Evolutionary conservation across 805 yeast genomes (phyloP).

Genomic region (Priceomyces medius): DNA sequence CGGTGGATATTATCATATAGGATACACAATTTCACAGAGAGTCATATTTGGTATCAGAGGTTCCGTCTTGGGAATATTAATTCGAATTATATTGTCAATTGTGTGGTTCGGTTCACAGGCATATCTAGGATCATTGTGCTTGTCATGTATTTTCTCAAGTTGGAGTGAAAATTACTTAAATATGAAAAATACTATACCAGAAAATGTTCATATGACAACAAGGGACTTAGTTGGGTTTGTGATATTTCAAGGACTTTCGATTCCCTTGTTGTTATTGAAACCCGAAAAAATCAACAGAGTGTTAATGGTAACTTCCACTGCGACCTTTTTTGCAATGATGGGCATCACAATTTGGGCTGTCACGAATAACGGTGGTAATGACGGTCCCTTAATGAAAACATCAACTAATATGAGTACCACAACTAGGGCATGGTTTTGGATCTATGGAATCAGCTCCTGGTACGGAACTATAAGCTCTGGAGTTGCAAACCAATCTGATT

Average conservation of each 20-base stretch:
- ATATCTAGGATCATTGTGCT: constrained; percentile 15
- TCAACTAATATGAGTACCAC: constrained; percentile 12
- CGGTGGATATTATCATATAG: constrained; percentile 34
- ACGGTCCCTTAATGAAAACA: constrained; percentile 21
- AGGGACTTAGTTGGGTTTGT: constrained; percentile 13
- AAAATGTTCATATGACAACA: constrained; percentile 6
- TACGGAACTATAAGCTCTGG: constrained; percentile 39
- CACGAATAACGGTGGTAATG: constrained; percentile 22
- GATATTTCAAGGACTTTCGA: constrained; percentile 47
- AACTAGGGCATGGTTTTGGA: constrained; percentile 41
- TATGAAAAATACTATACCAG: constrained; percentile 16
- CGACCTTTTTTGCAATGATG: too few relatives aligned
- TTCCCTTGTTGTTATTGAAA: too few relatives aligned
- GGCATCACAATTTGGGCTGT: constrained; percentile 28
- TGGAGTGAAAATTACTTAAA: constrained; percentile 16
- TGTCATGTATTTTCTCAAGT: constrained; percentile 39
- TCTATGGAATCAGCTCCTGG: constrained; percentile 38
- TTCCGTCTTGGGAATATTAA: constrained; percentile 31
- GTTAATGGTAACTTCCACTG: too few relatives aligned
- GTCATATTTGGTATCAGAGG: constrained; percentile 36
- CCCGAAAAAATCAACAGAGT: too few relatives aligned
- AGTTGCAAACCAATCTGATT: constrained; percentile 39
- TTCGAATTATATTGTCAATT: constrained; percentile 33
- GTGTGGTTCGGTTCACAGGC: constrained; percentile 42
- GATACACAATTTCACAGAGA: constrained; percentile 37